Percentiles rank a stretch among this genome's conserved stretches.
Conservation (phyloP, 805 yeast species). For the Yarrowia sp. region DNA sequence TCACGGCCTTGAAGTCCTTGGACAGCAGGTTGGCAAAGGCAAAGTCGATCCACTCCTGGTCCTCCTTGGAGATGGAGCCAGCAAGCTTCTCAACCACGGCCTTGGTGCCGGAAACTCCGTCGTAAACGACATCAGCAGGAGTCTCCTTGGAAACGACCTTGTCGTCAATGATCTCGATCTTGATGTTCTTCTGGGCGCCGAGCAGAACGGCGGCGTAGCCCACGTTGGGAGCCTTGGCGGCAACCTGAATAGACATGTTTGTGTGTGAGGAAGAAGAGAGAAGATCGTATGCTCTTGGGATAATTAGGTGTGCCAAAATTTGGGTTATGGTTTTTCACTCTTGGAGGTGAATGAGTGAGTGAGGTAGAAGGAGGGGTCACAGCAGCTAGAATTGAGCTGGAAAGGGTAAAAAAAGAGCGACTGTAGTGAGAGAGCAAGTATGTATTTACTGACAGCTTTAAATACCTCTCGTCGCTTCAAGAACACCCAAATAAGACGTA, state of each 20-base stretch:
- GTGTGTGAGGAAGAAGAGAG: conserved; percentile 2
- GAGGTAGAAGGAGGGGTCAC: too few relatives aligned
- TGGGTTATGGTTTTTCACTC: conserved; percentile 4
- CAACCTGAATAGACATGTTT: conserved; percentile 59
- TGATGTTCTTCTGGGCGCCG: conserved; percentile 71
- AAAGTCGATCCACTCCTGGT: conserved; percentile 64
- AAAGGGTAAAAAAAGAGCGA: too few relatives aligned
- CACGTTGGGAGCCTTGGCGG: conserved; percentile 84
- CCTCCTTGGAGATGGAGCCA: conserved; percentile 52
- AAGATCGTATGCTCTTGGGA: conserved; percentile 6
- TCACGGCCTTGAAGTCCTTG: conserved; percentile 87
- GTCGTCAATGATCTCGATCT: conserved; percentile 54
- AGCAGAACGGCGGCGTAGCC: conserved; percentile 83
- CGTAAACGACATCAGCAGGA: conserved; percentile 43
- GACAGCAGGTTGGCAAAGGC: conserved; percentile 72
- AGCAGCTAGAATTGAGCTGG: too few relatives aligned
- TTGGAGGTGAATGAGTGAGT: too few relatives aligned
- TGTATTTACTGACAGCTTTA: too few relatives aligned
- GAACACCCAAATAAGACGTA: too few relatives aligned
- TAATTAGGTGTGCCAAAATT: neutral
- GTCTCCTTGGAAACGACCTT: conserved; percentile 48
- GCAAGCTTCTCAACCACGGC: conserved; percentile 30
- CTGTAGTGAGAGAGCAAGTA: too few relatives aligned
- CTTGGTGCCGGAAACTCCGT: conserved; percentile 24
- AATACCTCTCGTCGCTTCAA: too few relatives aligned